Evolutionary conservation across 768 basidiomycete species (phyloP).

Genomic region (Lactarius tabidus): DNA sequence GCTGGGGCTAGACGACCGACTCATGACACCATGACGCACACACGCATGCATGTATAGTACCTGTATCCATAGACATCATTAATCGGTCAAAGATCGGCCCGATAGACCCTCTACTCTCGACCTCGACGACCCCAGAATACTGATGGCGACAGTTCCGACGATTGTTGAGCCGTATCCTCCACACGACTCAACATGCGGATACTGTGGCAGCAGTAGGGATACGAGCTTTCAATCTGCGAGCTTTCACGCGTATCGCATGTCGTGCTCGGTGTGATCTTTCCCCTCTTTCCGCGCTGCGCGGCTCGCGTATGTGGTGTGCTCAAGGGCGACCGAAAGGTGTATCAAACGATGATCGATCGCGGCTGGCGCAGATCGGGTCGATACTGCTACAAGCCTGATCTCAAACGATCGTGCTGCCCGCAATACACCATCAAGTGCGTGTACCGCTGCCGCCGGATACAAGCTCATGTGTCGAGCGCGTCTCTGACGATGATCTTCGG

Average conservation of each 20-base stretch:
- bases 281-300: neutral
- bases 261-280: constrained; percentile 21
- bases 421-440: constrained; percentile 89
- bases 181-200: constrained; percentile 15
- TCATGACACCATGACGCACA: constrained; percentile 2
- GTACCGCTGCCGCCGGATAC: neutral
- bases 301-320: neutral
- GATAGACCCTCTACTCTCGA: neutral
- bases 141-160: neutral
- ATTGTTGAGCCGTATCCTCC: constrained; percentile 8
- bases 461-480: constrained; percentile 1
- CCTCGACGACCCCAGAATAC: neutral
- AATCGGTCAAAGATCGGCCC: neutral
- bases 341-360: constrained; percentile 78
- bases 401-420: constrained; percentile 81
- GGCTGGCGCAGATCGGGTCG: constrained; percentile 82
- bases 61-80: neutral
- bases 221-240: neutral
- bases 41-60: constrained; percentile 7
- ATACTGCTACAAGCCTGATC: constrained; percentile 86
- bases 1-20: constrained; percentile 50
- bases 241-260: constrained; percentile 19
- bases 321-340: constrained; percentile 44
- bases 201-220: neutral
- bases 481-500: neutral